Evolutionary conservation across 495 filamentous ascomycete genomes (phyloP), one percentile per base, ranked within the genome.

Genomic region (Penicillium soppii): DNA sequence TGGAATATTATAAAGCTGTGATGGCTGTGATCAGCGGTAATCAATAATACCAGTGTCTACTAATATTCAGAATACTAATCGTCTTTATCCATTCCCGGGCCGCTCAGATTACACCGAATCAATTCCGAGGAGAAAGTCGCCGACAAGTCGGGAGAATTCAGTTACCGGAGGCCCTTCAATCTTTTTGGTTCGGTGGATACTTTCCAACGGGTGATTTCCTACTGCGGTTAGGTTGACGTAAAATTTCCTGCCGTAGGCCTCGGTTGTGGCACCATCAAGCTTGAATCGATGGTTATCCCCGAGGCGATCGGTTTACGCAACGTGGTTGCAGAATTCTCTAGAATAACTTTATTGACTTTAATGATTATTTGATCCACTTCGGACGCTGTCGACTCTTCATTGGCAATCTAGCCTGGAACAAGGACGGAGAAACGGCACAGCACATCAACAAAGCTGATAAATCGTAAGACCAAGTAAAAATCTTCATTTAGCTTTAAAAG

Each of bases 271-370:
- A n/a, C n/a, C n/a, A 17, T 6, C 21, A 29, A 23, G 10, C n/a
- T 43, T 7, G 13, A 25, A 15, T 30, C 15, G 9, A 43, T 21
- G 5, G 26, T 9, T 23, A 22, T 40, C 25, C 35, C 9, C 12
- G 15, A 8, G 15, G 4, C 23, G 42, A 30, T 44, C 43, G 3
- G 29, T 3, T 12, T 5, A 17, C 19, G 1, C 19, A 36, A 23
- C 30, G 29, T 46, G 7, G 16, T 5, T 16, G 20, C 20, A 17
- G 54, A 57, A 48, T 48, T 52, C 36, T 52, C 49, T 56, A 36
- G 47, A 56, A 56, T 21, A 50, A 51, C 35, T 26, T 43, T 48
- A 53, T 22, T 46, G 42, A 6, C 4, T 20, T 38, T 36, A 17
- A 20, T 36, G 51, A 52, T 30, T n/a, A 15, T 23, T 20, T 15